Percentiles rank a stretch among this genome's conserved stretches.
phyloP scores from a whole-genome alignment of 179 eudicot genomes.

The Beta lomatogona region DNA sequence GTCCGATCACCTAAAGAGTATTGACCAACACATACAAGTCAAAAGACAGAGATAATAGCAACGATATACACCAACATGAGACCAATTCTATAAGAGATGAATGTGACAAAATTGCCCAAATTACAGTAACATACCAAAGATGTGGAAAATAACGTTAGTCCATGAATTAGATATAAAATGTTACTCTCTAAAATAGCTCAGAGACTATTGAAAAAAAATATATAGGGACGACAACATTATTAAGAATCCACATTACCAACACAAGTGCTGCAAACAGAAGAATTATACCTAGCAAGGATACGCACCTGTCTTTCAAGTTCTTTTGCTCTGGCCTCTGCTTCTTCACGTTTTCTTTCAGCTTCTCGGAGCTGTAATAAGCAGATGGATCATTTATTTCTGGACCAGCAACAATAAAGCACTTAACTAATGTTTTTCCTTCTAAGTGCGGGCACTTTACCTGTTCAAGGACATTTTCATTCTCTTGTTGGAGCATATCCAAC shows the following conservation, averaged over 20 bases:
- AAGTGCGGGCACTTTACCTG: constrained; percentile 50
- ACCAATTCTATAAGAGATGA: background rate
- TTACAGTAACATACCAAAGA: background rate
- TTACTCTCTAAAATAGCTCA: constrained; percentile 5
- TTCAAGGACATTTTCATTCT: constrained; percentile 76
- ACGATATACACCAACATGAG: background rate
- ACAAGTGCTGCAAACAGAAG: constrained; percentile 13
- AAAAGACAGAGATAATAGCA: background rate
- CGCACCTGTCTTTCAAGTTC: constrained; percentile 88
- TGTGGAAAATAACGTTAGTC: background rate
- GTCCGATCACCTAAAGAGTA: background rate
- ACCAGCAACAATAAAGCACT: constrained; percentile 4
- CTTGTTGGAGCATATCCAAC: constrained; percentile 97
- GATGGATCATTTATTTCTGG: background rate
- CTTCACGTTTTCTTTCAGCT: constrained; percentile 82
- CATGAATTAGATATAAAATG: background rate
- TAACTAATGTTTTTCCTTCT: background rate
- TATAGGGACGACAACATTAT: background rate
- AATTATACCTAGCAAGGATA: constrained; percentile 16
- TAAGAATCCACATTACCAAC: background rate
- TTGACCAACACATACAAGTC: background rate
- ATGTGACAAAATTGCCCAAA: background rate
- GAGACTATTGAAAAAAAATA: background rate
- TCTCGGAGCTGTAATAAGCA: constrained; percentile 64
- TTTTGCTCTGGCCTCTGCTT: constrained; percentile 90